A percentile compares a stretch with the other conserved stretches of the same genome.
These are phyloP conservation scores for Prunus padus DNA, from an alignment of 306 rosid genomes.

Conservation along the genomic window DNA sequence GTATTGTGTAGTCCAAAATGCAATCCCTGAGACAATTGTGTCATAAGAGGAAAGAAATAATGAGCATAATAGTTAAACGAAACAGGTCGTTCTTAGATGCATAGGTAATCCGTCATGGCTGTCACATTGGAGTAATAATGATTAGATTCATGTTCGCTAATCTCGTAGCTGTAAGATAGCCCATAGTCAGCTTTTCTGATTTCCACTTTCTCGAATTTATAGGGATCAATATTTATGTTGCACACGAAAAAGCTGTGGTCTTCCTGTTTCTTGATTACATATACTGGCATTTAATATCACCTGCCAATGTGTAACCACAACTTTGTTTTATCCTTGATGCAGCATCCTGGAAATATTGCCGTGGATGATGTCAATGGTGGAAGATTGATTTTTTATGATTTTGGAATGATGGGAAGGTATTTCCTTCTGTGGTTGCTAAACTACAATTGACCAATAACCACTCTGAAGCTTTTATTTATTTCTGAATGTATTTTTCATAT, in stretches of 20 bases:
- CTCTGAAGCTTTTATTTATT: conserved; percentile 21
- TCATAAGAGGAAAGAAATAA: background rate
- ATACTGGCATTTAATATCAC: conserved; percentile 8
- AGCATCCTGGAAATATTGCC: conserved; percentile 99
- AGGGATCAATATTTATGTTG: background rate
- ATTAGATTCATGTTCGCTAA: background rate
- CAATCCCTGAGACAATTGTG: background rate
- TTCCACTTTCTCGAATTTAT: background rate
- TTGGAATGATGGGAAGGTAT: conserved; percentile 99
- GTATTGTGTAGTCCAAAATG: background rate
- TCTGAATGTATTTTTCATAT: conserved; percentile 16
- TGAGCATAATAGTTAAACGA: background rate
- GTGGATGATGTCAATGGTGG: conserved; percentile 99
- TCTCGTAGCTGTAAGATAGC: background rate
- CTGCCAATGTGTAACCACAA: background rate
- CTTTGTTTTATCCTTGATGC: conserved; percentile 29
- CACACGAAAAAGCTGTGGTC: background rate
- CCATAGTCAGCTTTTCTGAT: background rate
- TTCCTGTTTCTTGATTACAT: conserved; percentile 19
- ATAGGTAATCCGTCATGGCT: background rate
- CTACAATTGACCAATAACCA: conserved; percentile 13
- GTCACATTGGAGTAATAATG: background rate
- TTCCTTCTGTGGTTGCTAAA: conserved; percentile 21
- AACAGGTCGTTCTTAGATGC: background rate
- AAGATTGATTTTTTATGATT: conserved; percentile 97